Evolutionary conservation across 2,329 filamentous ascomycete genomes (phyloP).

Genomic region (Westerdykella aurantiaca): DNA sequence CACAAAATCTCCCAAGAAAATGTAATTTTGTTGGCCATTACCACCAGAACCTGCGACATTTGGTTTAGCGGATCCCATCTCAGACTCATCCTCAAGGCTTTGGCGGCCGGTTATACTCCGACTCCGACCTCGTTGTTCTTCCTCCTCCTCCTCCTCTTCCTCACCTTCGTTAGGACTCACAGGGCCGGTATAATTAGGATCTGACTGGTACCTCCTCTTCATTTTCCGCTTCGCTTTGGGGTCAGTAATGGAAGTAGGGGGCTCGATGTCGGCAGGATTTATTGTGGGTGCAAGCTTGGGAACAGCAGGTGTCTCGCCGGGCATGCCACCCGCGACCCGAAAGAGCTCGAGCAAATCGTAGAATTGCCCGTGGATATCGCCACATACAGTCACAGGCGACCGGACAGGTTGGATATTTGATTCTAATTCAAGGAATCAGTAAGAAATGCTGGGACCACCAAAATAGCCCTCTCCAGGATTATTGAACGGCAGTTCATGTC

Average conservation of each 20-base stretch:
- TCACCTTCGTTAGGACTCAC: slow-evolving; percentile 46
- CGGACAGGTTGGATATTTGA: slow-evolving; percentile 98
- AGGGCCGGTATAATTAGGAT: slow-evolving; percentile 50
- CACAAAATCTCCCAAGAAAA: slow-evolving; percentile 69
- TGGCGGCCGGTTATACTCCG: slow-evolving; percentile 38
- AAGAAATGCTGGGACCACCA: too few species aligned
- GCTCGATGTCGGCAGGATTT: slow-evolving; percentile 86
- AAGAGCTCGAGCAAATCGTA: slow-evolving; percentile 97
- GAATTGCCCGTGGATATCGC: slow-evolving; percentile 98
- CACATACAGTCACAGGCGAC: slow-evolving; percentile 93
- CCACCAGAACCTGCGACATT: slow-evolving; percentile 39
- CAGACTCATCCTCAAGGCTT: slow-evolving; percentile 40
- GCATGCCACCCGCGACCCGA: slow-evolving; percentile 93
- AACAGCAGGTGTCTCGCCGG: slow-evolving; percentile 59
- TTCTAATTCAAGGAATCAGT: slow-evolving; percentile 50
- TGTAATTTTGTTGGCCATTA: slow-evolving; percentile 61
- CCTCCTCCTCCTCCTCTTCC: slow-evolving; percentile 46
- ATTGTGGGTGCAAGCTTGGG: slow-evolving; percentile 67
- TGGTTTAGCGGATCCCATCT: slow-evolving; percentile 31
- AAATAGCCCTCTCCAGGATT: too few species aligned
- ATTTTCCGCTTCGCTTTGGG: slow-evolving; percentile 84
- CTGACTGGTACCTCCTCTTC: slow-evolving; percentile 50
- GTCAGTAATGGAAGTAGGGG: slow-evolving; percentile 80
- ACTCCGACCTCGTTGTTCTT: slow-evolving; percentile 43
- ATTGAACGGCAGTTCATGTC: too few species aligned